These are phyloP conservation scores for Candida koratica DNA, from an alignment of 805 yeast species.

Conservation along the genomic window DNA sequence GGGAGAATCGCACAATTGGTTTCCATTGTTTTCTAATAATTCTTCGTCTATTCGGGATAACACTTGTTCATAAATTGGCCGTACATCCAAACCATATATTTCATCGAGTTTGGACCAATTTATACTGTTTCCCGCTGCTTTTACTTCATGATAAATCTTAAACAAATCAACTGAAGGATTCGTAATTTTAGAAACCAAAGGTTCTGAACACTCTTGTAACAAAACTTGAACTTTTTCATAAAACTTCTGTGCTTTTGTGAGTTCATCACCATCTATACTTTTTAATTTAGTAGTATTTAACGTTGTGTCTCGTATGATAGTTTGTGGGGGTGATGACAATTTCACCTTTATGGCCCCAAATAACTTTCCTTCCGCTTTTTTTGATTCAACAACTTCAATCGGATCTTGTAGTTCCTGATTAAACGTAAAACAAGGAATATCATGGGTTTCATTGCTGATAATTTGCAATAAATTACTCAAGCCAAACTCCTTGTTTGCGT, in stretches of 20 bases:
- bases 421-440: slow-evolving; percentile 1
- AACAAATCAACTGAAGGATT: slow-evolving; percentile 6
- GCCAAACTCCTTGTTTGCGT: too few species aligned
- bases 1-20: slow-evolving; percentile 20
- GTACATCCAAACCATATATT: slow-evolving; percentile 1
- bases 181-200: neutral
- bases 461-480: neutral
- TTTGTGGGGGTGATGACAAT: neutral
- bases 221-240: slow-evolving; percentile 2
- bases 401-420: slow-evolving; percentile 45
- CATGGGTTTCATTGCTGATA: neutral
- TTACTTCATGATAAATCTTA: slow-evolving; percentile 6
- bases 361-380: slow-evolving; percentile 47
- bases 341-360: slow-evolving; percentile 75
- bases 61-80: neutral
- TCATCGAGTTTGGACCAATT: slow-evolving; percentile 2
- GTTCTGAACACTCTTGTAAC: neutral
- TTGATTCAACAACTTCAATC: slow-evolving; percentile 55
- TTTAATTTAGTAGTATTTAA: neutral
- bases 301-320: neutral
- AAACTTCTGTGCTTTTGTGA: neutral
- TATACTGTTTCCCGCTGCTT: slow-evolving; percentile 2
- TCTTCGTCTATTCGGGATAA: neutral
- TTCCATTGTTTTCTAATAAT: neutral
- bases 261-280: slow-evolving; percentile 1